phyloP scores from a whole-genome alignment of 306 rosid species.

The Glycine tomentella region DNA sequence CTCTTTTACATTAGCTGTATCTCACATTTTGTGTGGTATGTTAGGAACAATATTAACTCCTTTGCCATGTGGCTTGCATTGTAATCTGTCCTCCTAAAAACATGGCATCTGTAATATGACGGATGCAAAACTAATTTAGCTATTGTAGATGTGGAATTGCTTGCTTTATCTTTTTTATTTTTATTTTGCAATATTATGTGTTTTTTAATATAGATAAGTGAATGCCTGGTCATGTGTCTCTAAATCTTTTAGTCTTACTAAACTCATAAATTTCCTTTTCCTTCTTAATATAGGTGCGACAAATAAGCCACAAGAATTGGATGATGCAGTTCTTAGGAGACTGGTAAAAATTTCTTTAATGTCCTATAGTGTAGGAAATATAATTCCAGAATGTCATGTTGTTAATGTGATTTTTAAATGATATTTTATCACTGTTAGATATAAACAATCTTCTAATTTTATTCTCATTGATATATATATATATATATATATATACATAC shows the following conservation, averaged over 20 bases:
- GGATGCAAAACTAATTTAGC: slow-evolving; percentile 20
- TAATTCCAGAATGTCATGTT: slow-evolving; percentile 23
- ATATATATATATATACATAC: too few relatives aligned
- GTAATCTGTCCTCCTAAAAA: slow-evolving; percentile 32
- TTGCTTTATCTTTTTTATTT: neutral
- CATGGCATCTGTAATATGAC: slow-evolving; percentile 20
- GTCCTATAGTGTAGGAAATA: slow-evolving; percentile 6
- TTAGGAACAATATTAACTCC: slow-evolving; percentile 14
- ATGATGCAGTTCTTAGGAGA: slow-evolving; percentile 98
- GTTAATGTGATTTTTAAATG: slow-evolving; percentile 12
- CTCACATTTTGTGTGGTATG: slow-evolving; percentile 23
- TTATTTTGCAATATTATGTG: slow-evolving; percentile 18
- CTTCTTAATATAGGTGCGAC: slow-evolving; percentile 80
- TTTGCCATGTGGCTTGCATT: slow-evolving; percentile 31
- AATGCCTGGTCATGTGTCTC: slow-evolving; percentile 27
- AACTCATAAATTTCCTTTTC: slow-evolving; percentile 15
- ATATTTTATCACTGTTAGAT: slow-evolving; percentile 5
- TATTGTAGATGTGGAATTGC: slow-evolving; percentile 28
- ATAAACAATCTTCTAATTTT: neutral
- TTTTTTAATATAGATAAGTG: slow-evolving; percentile 25
- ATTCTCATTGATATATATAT: too few relatives aligned
- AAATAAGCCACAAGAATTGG: slow-evolving; percentile 97
- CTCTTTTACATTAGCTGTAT: slow-evolving; percentile 28
- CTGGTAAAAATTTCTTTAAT: slow-evolving; percentile 64
- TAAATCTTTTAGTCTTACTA: slow-evolving; percentile 18